Percentiles rank a stretch among this genome's conserved stretches.
Evolutionary conservation across 2,329 filamentous ascomycete genomes (phyloP).

Genomic region (Cercospora sp.): DNA sequence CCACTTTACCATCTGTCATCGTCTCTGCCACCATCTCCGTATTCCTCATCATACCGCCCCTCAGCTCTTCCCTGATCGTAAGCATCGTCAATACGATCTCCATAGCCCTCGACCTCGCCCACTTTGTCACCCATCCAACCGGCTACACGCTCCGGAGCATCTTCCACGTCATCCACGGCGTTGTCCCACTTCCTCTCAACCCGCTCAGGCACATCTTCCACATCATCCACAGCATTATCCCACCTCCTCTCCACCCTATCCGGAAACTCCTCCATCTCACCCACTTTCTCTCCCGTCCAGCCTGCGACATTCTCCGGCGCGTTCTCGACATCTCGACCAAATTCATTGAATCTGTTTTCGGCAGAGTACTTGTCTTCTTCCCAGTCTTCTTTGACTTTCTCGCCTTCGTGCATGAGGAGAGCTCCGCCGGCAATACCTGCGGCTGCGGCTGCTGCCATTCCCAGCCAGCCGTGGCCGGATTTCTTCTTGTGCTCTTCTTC

Average conservation of each 20-base stretch:
- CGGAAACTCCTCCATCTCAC: conserved; percentile 45
- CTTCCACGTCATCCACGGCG: conserved; percentile 38
- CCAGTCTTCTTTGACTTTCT: conserved; percentile 41
- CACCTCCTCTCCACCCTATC: conserved; percentile 38
- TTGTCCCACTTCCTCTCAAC: conserved; percentile 39
- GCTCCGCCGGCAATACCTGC: conserved; percentile 48
- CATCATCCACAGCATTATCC: conserved; percentile 41
- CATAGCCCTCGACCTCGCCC: conserved; percentile 43
- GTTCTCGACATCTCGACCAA: conserved; percentile 37
- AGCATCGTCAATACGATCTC: conserved; percentile 44
- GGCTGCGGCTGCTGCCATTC: conserved; percentile 44
- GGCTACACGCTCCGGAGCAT: conserved; percentile 40
- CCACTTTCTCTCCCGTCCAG: conserved; percentile 46
- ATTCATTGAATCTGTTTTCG: conserved; percentile 25
- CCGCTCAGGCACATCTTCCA: conserved; percentile 43
- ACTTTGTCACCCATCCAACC: conserved; percentile 43
- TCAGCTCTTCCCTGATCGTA: conserved; percentile 47
- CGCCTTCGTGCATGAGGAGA: conserved; percentile 48
- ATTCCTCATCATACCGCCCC: conserved; percentile 28
- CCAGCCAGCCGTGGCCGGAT: conserved; percentile 36
- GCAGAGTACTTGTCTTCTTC: conserved; percentile 20
- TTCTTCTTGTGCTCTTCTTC: conserved; percentile 35
- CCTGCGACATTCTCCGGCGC: conserved; percentile 47
- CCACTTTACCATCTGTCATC: conserved; percentile 14
- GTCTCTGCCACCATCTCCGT: neutral